Conservation (phyloP, 1,284 basidiomycete genomes). For the Ceratorhiza oryzae-sativae region DNA sequence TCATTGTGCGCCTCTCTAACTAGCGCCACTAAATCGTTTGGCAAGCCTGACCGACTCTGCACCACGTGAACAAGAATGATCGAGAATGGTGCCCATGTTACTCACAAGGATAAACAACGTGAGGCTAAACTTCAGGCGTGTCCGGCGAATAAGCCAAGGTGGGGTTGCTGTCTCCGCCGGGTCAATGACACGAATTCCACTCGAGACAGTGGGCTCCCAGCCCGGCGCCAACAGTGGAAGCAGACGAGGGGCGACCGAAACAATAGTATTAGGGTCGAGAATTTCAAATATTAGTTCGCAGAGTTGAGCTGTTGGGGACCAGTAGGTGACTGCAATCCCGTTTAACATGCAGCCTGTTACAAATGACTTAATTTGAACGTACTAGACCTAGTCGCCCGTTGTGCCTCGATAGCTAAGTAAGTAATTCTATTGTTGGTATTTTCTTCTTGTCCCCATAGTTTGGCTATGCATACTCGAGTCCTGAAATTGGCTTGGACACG, state of each 20-base stretch:
- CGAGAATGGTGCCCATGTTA: neutral
- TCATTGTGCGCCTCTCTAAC: neutral
- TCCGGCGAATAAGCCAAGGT: slow-evolving; percentile 2
- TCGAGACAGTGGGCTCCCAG: neutral
- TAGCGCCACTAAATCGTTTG: neutral
- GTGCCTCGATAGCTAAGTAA: neutral
- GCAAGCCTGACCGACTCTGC: neutral
- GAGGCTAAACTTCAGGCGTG: slow-evolving; percentile 31
- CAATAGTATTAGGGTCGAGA: neutral
- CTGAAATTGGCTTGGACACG: slow-evolving; percentile 31
- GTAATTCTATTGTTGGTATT: neutral
- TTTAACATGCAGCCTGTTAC: neutral
- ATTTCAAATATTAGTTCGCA: slow-evolving; percentile 8
- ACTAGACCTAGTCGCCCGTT: neutral
- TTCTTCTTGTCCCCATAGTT: neutral
- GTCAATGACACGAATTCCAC: neutral
- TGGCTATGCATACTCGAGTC: slow-evolving; percentile 21
- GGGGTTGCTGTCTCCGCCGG: neutral
- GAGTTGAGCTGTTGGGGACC: slow-evolving; percentile 5
- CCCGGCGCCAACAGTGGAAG: slow-evolving; percentile 19
- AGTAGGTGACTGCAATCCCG: slow-evolving; percentile 2
- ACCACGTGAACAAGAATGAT: neutral
- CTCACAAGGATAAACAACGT: slow-evolving; percentile 27
- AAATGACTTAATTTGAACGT: slow-evolving; percentile 15
- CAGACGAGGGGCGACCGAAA: slow-evolving; percentile 17